phyloP scores from a whole-genome alignment of 345 rosid genomes.

The Trapa bicornis region DNA sequence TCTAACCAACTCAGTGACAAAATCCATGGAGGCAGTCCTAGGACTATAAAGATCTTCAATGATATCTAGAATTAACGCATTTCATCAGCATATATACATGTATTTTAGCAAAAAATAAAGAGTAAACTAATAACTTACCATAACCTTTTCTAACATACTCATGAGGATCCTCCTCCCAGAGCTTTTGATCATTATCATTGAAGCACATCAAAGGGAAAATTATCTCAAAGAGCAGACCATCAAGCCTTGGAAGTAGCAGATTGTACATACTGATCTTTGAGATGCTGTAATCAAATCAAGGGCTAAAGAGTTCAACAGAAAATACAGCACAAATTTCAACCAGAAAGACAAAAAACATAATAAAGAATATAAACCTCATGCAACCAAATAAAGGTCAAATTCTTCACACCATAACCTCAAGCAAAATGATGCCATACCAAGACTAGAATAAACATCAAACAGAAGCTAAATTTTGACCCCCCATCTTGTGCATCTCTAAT shows the following conservation, averaged over 20 bases:
- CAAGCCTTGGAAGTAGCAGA: slow-evolving; percentile 74
- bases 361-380: not conserved
- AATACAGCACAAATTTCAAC: not conserved
- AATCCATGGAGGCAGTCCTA: slow-evolving; percentile 94
- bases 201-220: slow-evolving; percentile 98
- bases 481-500: not conserved
- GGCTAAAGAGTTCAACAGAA: not conserved
- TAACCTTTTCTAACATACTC: slow-evolving; percentile 99
- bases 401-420: too few relatives aligned
- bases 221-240: slow-evolving; percentile 88
- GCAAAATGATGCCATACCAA: too few relatives aligned
- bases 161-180: slow-evolving; percentile 99
- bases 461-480: not conserved
- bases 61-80: slow-evolving; percentile 47
- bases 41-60: slow-evolving; percentile 99
- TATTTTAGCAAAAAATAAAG: not conserved
- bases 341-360: not conserved
- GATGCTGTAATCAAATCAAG: slow-evolving; percentile 38
- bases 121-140: slow-evolving; percentile 40
- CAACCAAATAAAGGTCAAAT: not conserved
- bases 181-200: slow-evolving; percentile 90
- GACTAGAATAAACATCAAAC: not conserved
- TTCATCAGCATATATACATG: slow-evolving; percentile 3
- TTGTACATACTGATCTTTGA: slow-evolving; percentile 70
- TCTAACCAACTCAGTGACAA: slow-evolving; percentile 90